Evolutionary conservation across 2,329 filamentous ascomycete species (phyloP).

Genomic region (Aureobasidium sp.): DNA sequence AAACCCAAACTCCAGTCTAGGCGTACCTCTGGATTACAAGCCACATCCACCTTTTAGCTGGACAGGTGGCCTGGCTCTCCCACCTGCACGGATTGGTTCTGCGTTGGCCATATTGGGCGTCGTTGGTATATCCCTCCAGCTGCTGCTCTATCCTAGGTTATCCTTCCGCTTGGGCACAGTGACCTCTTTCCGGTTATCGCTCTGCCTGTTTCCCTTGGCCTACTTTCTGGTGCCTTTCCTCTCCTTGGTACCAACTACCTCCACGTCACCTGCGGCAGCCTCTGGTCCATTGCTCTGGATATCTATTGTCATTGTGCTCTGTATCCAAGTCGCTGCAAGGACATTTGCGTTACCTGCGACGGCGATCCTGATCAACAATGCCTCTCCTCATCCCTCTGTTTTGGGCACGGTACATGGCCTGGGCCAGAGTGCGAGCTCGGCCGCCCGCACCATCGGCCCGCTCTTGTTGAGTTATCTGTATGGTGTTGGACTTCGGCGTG

Average conservation of each 20-base stretch:
- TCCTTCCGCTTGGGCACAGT: conserved; percentile 37
- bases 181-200: conserved; percentile 34
- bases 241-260: conserved; percentile 35
- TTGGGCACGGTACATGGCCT: conserved; percentile 54
- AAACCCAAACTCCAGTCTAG: conserved; percentile 29
- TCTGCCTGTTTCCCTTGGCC: conserved; percentile 39
- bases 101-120: conserved; percentile 42
- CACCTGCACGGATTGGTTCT: conserved; percentile 41
- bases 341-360: conserved; percentile 51
- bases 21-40: conserved; percentile 32
- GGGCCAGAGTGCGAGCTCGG: conserved; percentile 49
- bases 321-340: conserved; percentile 40
- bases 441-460: conserved; percentile 49
- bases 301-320: conserved; percentile 35
- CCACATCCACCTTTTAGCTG: conserved; percentile 39
- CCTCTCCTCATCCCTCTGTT: conserved; percentile 49
- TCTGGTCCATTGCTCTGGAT: conserved; percentile 37
- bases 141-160: conserved; percentile 40
- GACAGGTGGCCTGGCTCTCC: conserved; percentile 43
- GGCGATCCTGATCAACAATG: conserved; percentile 56
- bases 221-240: conserved; percentile 40
- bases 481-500: conserved; percentile 45
- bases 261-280: conserved; percentile 34
- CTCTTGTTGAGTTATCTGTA: conserved; percentile 47
- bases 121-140: conserved; percentile 41